Base-by-base conservation (phyloP, 129 eudicot genomes). In the Ambrosia trifida region DNA sequence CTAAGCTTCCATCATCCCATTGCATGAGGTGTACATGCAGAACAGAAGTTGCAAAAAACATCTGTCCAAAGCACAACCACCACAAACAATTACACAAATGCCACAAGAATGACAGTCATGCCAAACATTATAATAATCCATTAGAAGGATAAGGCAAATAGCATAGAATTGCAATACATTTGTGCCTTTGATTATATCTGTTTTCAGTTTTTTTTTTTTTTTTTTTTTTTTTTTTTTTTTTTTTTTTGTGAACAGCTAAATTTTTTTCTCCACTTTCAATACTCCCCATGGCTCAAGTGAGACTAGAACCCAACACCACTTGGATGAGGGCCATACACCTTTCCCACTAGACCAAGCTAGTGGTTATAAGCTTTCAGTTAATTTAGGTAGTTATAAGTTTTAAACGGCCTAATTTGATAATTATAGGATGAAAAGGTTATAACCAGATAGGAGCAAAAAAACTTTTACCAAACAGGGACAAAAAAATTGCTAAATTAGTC, bases 11-110 rank as follows among this genome's bases (percentile, higher is more conserved):
- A 64, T 89, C 95, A 31, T 81, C 91, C 97, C 99, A 94, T 76
- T 87, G 96, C 91, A 94, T 85, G 33, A 94, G 85, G 72, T 81
- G 96, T 61, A 90, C 97, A 72, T 94, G 99, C 74, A 94, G 78
- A 69, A 90, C 83, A 51, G 99, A 90, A 56, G 96, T 90, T 16
- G 96, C 99, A 79, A 94, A 94, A 70, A 87, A 94, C 99, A 94
- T 90, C 99, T 94, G 86, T 51, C 46, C 44, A 72, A 76, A 75
- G 64, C 53, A 64, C 31, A 75, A 70, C 66, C 51, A 66, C 73
- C 66, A 61, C 32, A 30, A 43, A 17, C 31, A 46, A 72, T 46
- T 30, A 28, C 76, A 31, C 17, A 50, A 28, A 19, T 19, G 3
- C 18, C 79, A 59, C 43, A 65, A 10, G 58, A 47, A 10, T 53